Percentiles rank a stretch among this genome's conserved stretches.
Conservation (phyloP, 768 basidiomycete species). For the Boletus reticuloceps region DNA sequence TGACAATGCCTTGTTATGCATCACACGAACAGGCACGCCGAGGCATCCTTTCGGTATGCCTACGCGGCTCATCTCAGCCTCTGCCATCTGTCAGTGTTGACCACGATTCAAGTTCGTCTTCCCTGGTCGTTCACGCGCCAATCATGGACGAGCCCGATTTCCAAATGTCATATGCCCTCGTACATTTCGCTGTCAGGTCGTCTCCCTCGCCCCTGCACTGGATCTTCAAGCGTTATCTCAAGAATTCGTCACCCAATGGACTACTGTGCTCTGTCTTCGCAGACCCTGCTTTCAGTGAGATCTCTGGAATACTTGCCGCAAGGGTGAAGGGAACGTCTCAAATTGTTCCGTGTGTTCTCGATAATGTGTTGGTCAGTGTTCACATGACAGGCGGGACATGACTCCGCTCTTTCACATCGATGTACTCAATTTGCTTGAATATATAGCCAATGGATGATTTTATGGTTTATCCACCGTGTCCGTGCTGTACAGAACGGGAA, state of each 20-base stretch:
- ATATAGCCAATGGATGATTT: constrained; percentile 53
- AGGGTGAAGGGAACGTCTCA: constrained; percentile 12
- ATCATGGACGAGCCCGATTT: constrained; percentile 20
- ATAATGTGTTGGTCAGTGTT: constrained; percentile 30
- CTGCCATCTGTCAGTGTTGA: constrained; percentile 43
- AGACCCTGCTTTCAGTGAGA: constrained; percentile 13
- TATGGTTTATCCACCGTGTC: constrained; percentile 38
- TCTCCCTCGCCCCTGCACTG: constrained; percentile 7
- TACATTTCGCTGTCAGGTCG: constrained; percentile 28
- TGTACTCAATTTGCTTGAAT: constrained; percentile 24
- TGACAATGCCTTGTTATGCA: constrained; percentile 4
- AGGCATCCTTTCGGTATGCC: constrained; percentile 13
- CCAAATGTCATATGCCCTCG: constrained; percentile 18
- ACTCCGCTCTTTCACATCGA: constrained; percentile 6
- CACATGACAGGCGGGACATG: constrained; percentile 12
- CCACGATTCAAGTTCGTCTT: constrained; percentile 48
- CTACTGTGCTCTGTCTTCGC: constrained; percentile 18
- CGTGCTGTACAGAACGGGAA: constrained; percentile 23
- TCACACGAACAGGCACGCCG: constrained; percentile 26
- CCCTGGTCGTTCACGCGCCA: constrained; percentile 40
- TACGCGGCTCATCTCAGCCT: not conserved
- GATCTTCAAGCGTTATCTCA: constrained; percentile 25
- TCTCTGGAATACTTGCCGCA: constrained; percentile 10
- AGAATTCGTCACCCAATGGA: constrained; percentile 5
- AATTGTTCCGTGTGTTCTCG: constrained; percentile 3